Evolutionary conservation across 106 monocot species (phyloP).

Genomic region (Iris macrosiphon): DNA sequence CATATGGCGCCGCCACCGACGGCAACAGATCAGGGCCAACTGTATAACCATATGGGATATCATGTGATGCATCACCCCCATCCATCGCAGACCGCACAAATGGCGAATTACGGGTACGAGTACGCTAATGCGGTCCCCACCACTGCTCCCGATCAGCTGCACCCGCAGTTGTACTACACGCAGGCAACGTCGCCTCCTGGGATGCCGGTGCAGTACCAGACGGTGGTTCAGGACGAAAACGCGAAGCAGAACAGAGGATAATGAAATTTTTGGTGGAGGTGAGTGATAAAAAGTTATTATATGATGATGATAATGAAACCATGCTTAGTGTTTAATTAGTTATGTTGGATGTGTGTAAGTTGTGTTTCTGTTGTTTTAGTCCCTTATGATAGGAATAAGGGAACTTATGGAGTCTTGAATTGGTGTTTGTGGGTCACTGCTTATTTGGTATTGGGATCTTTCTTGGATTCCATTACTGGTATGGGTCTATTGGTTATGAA

Average conservation of each 20-base stretch:
- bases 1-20: conserved; percentile 10
- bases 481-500: no score
- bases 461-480: no score
- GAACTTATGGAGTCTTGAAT: no score
- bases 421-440: no score
- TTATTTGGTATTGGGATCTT: no score
- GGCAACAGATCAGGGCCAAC: conserved; percentile 19
- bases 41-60: conserved; percentile 37
- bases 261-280: no score
- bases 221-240: background rate
- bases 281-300: background rate
- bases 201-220: conserved; percentile 12
- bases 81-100: conserved; percentile 32
- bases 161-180: conserved; percentile 11
- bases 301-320: background rate
- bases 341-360: background rate
- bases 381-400: conserved; percentile 6
- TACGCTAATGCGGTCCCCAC: background rate
- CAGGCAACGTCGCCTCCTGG: conserved; percentile 1
- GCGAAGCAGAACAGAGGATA: conserved; percentile 20
- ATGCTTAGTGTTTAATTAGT: background rate
- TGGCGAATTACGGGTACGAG: conserved; percentile 10
- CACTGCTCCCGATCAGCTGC: background rate
- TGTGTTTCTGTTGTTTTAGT: conserved; percentile 9
- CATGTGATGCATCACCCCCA: conserved; percentile 52